Percentiles rank a stretch among this genome's conserved stretches.
Conservation (phyloP, 1,139 yeast genomes). For the Debaryomyces coudertii region DNA sequence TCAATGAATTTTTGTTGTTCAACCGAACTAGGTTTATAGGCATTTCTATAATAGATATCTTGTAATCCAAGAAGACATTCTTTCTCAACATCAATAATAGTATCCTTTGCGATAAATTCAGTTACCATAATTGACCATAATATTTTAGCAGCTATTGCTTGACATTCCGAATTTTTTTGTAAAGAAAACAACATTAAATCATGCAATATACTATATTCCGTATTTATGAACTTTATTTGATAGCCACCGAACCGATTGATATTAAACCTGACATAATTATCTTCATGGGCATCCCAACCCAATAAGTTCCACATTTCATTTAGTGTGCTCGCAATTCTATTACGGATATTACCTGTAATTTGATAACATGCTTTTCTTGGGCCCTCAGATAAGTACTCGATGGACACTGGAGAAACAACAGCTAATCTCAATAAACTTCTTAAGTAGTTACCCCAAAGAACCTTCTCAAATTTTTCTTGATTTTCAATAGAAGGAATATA, state of each 20-base stretch:
- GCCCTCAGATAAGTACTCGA: slow-evolving; percentile 68
- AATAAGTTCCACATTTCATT: slow-evolving; percentile 72
- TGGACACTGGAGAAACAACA: slow-evolving; percentile 58
- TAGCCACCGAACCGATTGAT: slow-evolving; percentile 68
- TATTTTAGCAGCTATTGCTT: slow-evolving; percentile 65
- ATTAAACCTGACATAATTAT: slow-evolving; percentile 64
- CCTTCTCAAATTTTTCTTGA: slow-evolving; percentile 53
- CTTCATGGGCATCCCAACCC: slow-evolving; percentile 68
- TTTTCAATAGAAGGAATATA: slow-evolving; percentile 59
- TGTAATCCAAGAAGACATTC: slow-evolving; percentile 67
- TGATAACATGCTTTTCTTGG: slow-evolving; percentile 72
- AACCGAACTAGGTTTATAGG: slow-evolving; percentile 55
- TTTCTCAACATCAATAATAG: slow-evolving; percentile 61
- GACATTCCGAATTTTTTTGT: slow-evolving; percentile 67
- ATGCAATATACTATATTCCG: slow-evolving; percentile 61
- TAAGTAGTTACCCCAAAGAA: slow-evolving; percentile 68
- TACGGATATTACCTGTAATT: slow-evolving; percentile 67
- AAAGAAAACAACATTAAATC: slow-evolving; percentile 70
- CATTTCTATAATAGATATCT: slow-evolving; percentile 60
- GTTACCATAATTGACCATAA: slow-evolving; percentile 73
- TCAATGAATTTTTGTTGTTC: slow-evolving; percentile 61
- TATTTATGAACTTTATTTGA: slow-evolving; percentile 68
- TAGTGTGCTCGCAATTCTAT: slow-evolving; percentile 58
- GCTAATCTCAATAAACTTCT: slow-evolving; percentile 58
- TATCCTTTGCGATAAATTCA: slow-evolving; percentile 64